These are phyloP conservation scores for Trematosphaeria pertusa DNA, from an alignment of 2,329 filamentous ascomycete genomes.

Conservation along the genomic window DNA sequence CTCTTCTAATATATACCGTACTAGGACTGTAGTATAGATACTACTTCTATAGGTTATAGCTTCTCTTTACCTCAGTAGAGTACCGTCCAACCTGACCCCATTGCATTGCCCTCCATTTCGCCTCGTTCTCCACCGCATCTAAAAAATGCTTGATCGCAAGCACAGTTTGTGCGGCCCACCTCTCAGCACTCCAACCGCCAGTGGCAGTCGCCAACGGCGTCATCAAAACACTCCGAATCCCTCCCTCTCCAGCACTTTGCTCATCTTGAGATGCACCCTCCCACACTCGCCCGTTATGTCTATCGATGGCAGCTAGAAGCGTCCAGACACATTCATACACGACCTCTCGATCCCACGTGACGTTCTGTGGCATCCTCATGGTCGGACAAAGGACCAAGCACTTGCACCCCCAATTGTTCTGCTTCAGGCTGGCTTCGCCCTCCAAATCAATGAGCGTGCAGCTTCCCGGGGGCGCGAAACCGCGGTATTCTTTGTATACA, in stretches of 20 bases:
- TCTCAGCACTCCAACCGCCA: conserved; percentile 54
- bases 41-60: conserved; percentile 5
- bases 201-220: conserved; percentile 61
- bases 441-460: conserved; percentile 59
- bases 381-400: conserved; percentile 62
- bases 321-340: conserved; percentile 64
- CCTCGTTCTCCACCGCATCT: conserved; percentile 54
- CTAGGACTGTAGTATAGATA: too few species aligned
- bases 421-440: conserved; percentile 40
- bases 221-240: conserved; percentile 57
- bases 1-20: too few species aligned
- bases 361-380: conserved; percentile 57
- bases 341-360: conserved; percentile 60
- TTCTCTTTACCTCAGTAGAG: conserved; percentile 5
- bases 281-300: conserved; percentile 50
- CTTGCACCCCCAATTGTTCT: conserved; percentile 49
- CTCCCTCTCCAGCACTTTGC: conserved; percentile 4
- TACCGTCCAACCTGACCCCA: not conserved
- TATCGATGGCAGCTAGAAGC: conserved; percentile 57
- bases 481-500: conserved; percentile 57
- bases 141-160: conserved; percentile 61
- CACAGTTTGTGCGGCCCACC: conserved; percentile 60
- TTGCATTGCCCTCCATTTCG: conserved; percentile 48
- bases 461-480: conserved; percentile 59
- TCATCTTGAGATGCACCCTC: not conserved